Base-by-base conservation (phyloP, 2,329 filamentous ascomycete genomes). In the Alternaria infectoria region DNA sequence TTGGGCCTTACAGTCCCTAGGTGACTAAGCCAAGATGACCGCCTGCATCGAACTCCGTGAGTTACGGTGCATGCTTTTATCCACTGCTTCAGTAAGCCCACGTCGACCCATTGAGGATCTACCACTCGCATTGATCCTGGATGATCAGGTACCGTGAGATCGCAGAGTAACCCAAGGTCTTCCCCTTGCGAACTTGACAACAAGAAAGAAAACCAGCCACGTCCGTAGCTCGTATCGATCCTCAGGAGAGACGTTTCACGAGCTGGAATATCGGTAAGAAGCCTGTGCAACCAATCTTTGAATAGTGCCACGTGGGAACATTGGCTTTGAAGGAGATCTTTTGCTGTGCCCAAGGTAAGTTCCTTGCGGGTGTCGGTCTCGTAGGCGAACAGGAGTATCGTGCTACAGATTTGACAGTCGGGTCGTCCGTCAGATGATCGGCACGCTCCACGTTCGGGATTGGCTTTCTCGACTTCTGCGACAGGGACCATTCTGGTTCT, bases 11-110 rank as follows among this genome's bases (percentile, higher is more conserved):
- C 8, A 13, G 7, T 0, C 17, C 2, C 43, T 9, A 15, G 6
- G 12, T 32, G 30, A 3, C 6, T n/a, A 5, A 40, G 36, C 15
- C 15, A 40, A 40, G 15, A 1, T 10, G 1, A 3, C 1, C 2
- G 7, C 8, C 1, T n/a, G 36, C 36, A 40, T 17, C 4, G 8
- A 40, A 17, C 1, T 17, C 36, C 36, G n/a, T 40, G 36, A 4
- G 15, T 10, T 17, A 2, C 1, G 1, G 2, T 11, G 36, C n/a
- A 40, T 17, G 15, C 0, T 40, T 0, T 17, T 11, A 17, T 40
- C 36, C 36, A 40, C 8, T 40, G 36, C 15, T 40, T 40, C 36
- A 40, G 2, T 4, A 40, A 5, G 32, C 0, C 15, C 32, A 40
- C 1, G 2, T 40, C 15, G 15, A 40, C 1, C 32, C 32, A 40